A percentile compares a stretch with the other conserved stretches of the same genome.
Conservation (phyloP, 768 basidiomycete species). For the Pulveroboletus ravenelii region DNA sequence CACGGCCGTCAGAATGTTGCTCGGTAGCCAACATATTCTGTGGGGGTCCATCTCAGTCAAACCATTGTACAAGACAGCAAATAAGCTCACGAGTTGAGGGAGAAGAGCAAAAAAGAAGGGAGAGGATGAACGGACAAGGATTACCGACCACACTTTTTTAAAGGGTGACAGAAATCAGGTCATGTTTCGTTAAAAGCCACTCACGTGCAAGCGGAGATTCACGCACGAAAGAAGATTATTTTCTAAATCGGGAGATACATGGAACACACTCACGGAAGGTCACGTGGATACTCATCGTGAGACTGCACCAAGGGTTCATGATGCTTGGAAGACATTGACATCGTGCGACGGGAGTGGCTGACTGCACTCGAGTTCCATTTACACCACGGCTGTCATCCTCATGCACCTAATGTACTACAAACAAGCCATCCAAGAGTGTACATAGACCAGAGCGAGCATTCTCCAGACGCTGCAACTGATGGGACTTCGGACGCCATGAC, state of each 20-base stretch:
- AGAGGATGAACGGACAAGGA: not conserved
- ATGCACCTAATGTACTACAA: too few species aligned
- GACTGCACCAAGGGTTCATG: too few species aligned
- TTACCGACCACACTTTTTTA: constrained; percentile 4
- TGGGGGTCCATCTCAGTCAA: not conserved
- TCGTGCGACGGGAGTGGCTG: too few species aligned
- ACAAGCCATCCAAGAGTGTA: too few species aligned
- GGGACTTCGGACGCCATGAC: too few species aligned
- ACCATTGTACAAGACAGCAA: not conserved
- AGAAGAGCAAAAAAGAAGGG: not conserved
- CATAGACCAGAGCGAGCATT: too few species aligned
- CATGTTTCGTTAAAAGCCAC: constrained; percentile 1
- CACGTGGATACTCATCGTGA: not conserved
- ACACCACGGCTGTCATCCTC: too few species aligned
- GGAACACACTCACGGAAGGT: too few species aligned
- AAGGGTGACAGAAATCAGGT: constrained; percentile 18
- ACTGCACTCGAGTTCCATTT: too few species aligned
- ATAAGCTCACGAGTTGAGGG: not conserved
- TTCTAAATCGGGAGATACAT: not conserved
- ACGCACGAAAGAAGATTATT: too few species aligned
- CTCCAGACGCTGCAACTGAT: too few species aligned
- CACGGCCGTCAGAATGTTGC: constrained; percentile 50
- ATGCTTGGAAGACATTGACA: too few species aligned
- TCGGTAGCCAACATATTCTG: constrained; percentile 19
- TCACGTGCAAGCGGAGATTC: constrained; percentile 1